A percentile compares a stretch with the other conserved stretches of the same genome.
These are phyloP conservation scores for Pleodorina starrii DNA, from an alignment of 139 green algal genomes.

Conservation along the genomic window DNA sequence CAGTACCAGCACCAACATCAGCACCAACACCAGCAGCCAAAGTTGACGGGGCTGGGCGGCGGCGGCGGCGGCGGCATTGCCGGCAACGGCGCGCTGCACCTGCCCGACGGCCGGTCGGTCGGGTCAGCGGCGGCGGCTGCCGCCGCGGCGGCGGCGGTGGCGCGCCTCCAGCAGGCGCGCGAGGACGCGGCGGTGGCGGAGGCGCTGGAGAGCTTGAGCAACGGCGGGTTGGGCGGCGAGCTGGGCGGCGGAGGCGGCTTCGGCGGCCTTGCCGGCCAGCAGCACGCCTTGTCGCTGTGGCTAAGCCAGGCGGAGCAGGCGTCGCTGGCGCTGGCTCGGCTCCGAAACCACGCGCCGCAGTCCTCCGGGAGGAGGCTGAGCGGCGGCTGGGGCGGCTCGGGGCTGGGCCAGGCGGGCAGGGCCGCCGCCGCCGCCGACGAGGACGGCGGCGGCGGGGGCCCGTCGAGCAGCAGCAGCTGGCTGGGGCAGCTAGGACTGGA, in stretches of 20 bases:
- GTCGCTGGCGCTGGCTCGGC: neutral
- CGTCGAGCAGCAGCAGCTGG: neutral
- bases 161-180: neutral
- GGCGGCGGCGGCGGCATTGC: neutral
- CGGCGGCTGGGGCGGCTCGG: neutral
- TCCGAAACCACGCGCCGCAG: neutral
- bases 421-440: too few relatives aligned
- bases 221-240: neutral
- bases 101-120: too few relatives aligned
- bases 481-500: neutral
- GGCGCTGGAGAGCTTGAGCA: neutral
- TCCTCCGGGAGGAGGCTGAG: too few relatives aligned
- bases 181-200: neutral
- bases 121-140: neutral
- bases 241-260: neutral
- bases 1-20: neutral
- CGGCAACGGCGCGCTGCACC: neutral
- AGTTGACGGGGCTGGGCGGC: too few relatives aligned
- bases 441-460: neutral
- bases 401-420: neutral
- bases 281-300: neutral
- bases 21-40: neutral
- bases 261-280: neutral
- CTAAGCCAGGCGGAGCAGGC: neutral
- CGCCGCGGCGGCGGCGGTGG: neutral